Base-by-base conservation (phyloP, 176 grass and related monocot genomes). In the Raddia guianensis region DNA sequence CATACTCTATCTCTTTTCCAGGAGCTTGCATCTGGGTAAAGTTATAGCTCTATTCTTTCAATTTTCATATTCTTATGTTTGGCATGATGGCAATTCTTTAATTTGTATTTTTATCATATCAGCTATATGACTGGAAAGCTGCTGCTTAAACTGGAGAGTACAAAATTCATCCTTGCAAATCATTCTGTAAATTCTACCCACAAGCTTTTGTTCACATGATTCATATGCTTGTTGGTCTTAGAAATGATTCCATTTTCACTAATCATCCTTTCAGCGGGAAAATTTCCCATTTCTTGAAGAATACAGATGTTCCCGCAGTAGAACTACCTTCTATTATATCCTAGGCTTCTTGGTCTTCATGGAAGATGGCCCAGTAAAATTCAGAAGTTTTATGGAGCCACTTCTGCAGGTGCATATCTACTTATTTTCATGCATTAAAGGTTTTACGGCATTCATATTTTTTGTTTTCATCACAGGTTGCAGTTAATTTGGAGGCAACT, bases 121-220 rank as follows among this genome's bases (percentile, higher is more conserved):
- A 99, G 97, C 66, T 99, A 99, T 88, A 99, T 99, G 93, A 99
- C 93, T 71, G 97, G 97, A 80, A 99, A 99, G 73, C 84, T 99
- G 76, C 70, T 99, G 80, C 93, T 99, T 71, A 99, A 99, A 85
- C 65, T 99, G 83, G 97, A 99, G 53, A 89, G 91, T 85, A 86
- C 92, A 49, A 96, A 99, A 68, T 99, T 96, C 89, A 99, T 99
- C 53, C 91, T 99, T 63, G 82, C 88, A 78, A 92, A 90, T 88
- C 91, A 99, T 86, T 91, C 93, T 49, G 97, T 99, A 91, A 86
- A 64, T 67, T 64, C 59, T 53, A 35, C 53, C 40, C 61, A 60
- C 5, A 81, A 45, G 20, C 77, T 84, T 69, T 65, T 16, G 7
- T 80, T 68, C 77, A 60, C 82, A 63, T 34, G 42, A 42, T 72